Percentiles rank a stretch among this genome's conserved stretches.
Conservation (phyloP, 2,329 filamentous ascomycete species). For the Talaromyces sp. region DNA sequence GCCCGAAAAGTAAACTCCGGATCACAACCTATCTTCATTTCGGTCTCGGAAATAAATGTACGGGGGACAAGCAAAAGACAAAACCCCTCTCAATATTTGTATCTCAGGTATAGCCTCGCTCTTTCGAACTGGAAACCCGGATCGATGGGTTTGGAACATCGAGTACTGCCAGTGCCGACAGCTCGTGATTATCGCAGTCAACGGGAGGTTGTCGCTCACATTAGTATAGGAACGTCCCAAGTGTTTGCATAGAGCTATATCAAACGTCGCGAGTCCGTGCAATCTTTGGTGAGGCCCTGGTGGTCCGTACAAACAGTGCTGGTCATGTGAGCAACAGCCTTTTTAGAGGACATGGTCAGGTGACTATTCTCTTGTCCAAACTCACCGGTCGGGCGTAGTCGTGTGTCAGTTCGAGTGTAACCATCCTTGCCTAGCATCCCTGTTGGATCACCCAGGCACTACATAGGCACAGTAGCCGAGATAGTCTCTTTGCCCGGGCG, state of each 20-base stretch:
- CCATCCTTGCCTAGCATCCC: not conserved
- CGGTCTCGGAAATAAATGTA: too few relatives aligned
- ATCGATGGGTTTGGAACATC: too few relatives aligned
- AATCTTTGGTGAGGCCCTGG: not conserved
- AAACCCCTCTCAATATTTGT: too few relatives aligned
- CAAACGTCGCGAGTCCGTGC: not conserved
- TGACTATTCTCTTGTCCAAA: not conserved
- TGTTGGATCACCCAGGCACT: not conserved
- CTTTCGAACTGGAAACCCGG: too few relatives aligned
- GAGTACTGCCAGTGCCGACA: not conserved
- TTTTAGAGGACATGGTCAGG: not conserved
- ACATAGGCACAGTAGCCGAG: not conserved
- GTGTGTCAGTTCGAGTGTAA: not conserved
- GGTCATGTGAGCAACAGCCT: not conserved
- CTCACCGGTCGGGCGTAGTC: not conserved
- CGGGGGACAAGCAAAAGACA: too few relatives aligned
- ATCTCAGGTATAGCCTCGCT: too few relatives aligned
- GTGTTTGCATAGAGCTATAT: too few relatives aligned
- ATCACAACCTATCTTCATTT: too few relatives aligned
- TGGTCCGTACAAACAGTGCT: too few relatives aligned
- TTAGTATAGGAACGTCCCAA: not conserved
- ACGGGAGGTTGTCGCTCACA: not conserved
- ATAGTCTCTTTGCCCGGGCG: not conserved
- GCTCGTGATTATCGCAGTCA: not conserved
- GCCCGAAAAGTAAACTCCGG: too few relatives aligned